These are phyloP conservation scores for Trichophyton benhamiae DNA, from an alignment of 2,329 filamentous ascomycete species.

Conservation along the genomic window DNA sequence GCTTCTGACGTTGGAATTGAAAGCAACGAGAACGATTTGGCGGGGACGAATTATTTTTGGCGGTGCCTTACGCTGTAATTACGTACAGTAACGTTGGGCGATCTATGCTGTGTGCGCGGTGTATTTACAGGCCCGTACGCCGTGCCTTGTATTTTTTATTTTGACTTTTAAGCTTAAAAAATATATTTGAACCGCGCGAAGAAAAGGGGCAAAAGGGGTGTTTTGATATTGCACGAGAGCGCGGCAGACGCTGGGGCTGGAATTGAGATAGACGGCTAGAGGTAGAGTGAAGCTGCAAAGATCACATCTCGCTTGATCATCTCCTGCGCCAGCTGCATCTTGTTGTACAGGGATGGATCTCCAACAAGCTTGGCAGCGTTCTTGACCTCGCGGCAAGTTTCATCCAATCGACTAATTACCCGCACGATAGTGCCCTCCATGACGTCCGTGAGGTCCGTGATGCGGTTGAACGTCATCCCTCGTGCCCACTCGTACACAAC, in stretches of 20 bases:
- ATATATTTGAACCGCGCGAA: not conserved
- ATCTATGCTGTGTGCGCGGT: not conserved
- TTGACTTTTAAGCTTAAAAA: conserved; percentile 1
- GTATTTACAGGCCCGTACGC: not conserved
- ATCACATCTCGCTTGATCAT: conserved; percentile 95
- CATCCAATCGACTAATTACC: conserved; percentile 84
- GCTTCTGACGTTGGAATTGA: not conserved
- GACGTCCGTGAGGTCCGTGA: conserved; percentile 89
- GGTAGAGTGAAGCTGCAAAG: conserved; percentile 76
- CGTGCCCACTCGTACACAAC: conserved; percentile 98
- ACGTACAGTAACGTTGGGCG: not conserved
- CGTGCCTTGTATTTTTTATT: not conserved
- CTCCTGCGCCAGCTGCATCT: conserved; percentile 97
- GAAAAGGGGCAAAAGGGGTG: not conserved
- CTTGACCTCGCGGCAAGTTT: conserved; percentile 94
- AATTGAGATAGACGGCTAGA: conserved; percentile 43
- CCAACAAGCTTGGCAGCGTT: conserved; percentile 92
- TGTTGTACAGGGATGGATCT: conserved; percentile 80
- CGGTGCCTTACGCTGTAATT: conserved; percentile 1
- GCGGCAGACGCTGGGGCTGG: not conserved
- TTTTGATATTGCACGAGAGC: not conserved
- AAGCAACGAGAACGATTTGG: not conserved
- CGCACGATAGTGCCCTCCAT: conserved; percentile 94
- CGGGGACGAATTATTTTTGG: conserved; percentile 6
- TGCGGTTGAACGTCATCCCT: conserved; percentile 97